phyloP scores from a whole-genome alignment of 805 yeast genomes.

The Scheffersomyces stipitis region DNA sequence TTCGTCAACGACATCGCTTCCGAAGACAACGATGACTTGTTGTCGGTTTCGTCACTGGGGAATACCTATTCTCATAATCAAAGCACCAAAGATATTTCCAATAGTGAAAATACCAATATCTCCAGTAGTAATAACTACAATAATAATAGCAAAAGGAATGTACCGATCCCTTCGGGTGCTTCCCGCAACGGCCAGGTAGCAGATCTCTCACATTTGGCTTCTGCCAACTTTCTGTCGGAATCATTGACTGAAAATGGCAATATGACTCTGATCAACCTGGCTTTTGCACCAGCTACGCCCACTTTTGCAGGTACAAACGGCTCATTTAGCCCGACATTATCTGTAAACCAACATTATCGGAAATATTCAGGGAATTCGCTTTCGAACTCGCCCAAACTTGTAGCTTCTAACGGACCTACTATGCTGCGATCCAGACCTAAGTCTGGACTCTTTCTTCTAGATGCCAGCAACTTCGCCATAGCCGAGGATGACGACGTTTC shows the following conservation, averaged over 20 bases:
- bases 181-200: constrained; percentile 6
- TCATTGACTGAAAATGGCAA: constrained; percentile 17
- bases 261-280: background rate
- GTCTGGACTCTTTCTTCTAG: constrained; percentile 34
- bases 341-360: constrained; percentile 3
- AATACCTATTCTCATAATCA: background rate
- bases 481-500: constrained; percentile 25
- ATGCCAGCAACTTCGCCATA: constrained; percentile 24
- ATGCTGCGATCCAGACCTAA: constrained; percentile 32
- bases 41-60: background rate
- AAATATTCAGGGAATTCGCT: background rate
- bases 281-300: constrained; percentile 6
- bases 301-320: constrained; percentile 2
- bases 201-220: constrained; percentile 30
- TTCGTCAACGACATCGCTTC: background rate
- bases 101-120: too few species aligned
- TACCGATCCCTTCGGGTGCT: background rate
- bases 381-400: background rate
- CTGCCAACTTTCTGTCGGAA: constrained; percentile 42
- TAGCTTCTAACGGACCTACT: too few species aligned
- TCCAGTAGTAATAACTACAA: too few species aligned
- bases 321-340: constrained; percentile 1
- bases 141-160: too few species aligned
- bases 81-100: too few species aligned
- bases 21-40: background rate